phyloP scores from a whole-genome alignment of 1,284 basidiomycete species.

The Thecaphora frezii region DNA sequence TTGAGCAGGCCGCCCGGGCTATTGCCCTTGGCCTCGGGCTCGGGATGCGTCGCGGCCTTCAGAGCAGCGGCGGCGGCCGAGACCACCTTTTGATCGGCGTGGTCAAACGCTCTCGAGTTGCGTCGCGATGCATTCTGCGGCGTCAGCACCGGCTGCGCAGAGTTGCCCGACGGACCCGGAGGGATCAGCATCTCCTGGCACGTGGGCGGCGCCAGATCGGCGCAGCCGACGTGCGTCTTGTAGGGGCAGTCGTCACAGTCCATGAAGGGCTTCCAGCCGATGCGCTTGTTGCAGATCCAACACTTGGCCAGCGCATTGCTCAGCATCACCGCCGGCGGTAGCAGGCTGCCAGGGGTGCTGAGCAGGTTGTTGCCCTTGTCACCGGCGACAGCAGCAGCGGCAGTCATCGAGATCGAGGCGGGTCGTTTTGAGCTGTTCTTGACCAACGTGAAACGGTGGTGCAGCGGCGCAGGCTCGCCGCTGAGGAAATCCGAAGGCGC shows the following conservation, averaged over 20 bases:
- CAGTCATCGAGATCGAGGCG: slow-evolving; percentile 11
- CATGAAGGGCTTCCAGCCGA: slow-evolving; percentile 54
- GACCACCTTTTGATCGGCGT: slow-evolving; percentile 28
- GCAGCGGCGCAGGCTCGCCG: slow-evolving; percentile 27
- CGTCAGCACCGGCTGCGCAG: slow-evolving; percentile 21
- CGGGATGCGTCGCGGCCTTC: slow-evolving; percentile 13
- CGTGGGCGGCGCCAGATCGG: slow-evolving; percentile 44
- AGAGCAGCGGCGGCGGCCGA: slow-evolving; percentile 34
- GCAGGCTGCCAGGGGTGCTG: slow-evolving; percentile 25
- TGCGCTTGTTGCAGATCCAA: slow-evolving; percentile 47
- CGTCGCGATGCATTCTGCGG: slow-evolving; percentile 28
- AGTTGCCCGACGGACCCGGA: slow-evolving; percentile 8
- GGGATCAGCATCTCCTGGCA: slow-evolving; percentile 48
- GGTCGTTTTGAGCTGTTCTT: slow-evolving; percentile 50
- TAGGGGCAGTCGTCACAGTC: slow-evolving; percentile 56
- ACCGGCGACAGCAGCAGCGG: slow-evolving; percentile 18
- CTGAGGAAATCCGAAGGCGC: slow-evolving; percentile 17
- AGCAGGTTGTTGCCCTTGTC: slow-evolving; percentile 10
- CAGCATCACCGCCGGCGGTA: slow-evolving; percentile 52
- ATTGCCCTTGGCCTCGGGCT: slow-evolving; percentile 10
- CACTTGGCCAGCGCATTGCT: slow-evolving; percentile 52
- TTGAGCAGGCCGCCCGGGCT: slow-evolving; percentile 10
- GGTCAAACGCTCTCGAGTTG: slow-evolving; percentile 22
- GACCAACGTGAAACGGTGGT: slow-evolving; percentile 52
- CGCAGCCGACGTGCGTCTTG: slow-evolving; percentile 52